Evolutionary conservation across 805 yeast species (phyloP).

Genomic region (Babjeviella inositovora): DNA sequence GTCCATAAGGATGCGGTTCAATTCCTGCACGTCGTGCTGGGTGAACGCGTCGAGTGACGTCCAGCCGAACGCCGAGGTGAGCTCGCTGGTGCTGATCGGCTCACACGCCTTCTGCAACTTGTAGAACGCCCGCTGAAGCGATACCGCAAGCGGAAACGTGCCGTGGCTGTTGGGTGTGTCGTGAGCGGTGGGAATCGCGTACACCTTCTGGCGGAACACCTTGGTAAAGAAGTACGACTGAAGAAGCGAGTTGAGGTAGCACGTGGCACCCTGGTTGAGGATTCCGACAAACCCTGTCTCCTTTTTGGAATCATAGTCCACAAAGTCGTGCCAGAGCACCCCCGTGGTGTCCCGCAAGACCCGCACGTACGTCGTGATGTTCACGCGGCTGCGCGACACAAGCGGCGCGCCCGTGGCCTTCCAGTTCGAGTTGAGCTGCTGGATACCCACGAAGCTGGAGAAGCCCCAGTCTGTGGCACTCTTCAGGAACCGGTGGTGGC

Average conservation of each 20-base stretch:
- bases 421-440: conserved; percentile 16
- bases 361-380: conserved; percentile 64
- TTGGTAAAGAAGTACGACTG: conserved; percentile 86
- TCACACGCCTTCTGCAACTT: conserved; percentile 54
- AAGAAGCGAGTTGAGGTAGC: conserved; percentile 82
- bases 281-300: conserved; percentile 87
- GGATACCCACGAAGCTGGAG: conserved; percentile 50
- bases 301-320: conserved; percentile 73
- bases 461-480: conserved; percentile 95
- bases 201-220: conserved; percentile 70
- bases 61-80: conserved; percentile 95
- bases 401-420: conserved; percentile 18
- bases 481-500: conserved; percentile 66
- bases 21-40: conserved; percentile 96
- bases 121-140: conserved; percentile 80
- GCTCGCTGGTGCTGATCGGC: conserved; percentile 72
- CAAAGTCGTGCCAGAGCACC: conserved; percentile 81
- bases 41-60: conserved; percentile 89
- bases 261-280: conserved; percentile 95
- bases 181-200: conserved; percentile 70
- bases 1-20: conserved; percentile 92
- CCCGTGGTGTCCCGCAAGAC: conserved; percentile 85
- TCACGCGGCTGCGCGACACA: conserved; percentile 35
- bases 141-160: conserved; percentile 68
- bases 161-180: conserved; percentile 23